phyloP scores from a whole-genome alignment of 192 early-diverging fungal species.

The Linnemannia elongata region DNA sequence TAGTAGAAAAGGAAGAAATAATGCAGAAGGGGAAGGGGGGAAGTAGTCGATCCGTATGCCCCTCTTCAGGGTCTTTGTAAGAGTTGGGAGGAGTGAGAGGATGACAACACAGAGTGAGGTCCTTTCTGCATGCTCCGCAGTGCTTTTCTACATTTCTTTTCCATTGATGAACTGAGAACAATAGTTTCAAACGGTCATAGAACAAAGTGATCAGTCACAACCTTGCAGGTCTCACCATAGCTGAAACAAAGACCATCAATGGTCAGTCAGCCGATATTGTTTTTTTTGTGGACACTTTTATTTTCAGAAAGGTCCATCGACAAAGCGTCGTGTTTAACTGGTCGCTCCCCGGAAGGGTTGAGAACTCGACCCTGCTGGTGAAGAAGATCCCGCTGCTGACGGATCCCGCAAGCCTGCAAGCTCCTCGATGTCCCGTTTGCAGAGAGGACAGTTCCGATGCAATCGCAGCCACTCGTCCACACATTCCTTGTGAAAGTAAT shows the following conservation, averaged over 20 bases:
- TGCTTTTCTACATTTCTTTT: no score
- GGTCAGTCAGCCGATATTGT: background rate
- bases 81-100: no score
- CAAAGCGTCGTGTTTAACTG: background rate
- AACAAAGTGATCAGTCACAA: background rate
- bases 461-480: slow-evolving; percentile 86
- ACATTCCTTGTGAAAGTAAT: slow-evolving; percentile 88
- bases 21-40: background rate
- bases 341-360: background rate
- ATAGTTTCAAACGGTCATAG: background rate
- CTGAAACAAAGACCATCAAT: background rate
- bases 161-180: background rate
- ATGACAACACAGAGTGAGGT: no score
- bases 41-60: no score
- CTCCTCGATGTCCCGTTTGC: slow-evolving; percentile 71
- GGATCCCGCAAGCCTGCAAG: slow-evolving; percentile 28
- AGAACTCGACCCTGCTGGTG: background rate
- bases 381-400: background rate
- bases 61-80: no score
- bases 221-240: background rate
- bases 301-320: background rate
- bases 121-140: no score
- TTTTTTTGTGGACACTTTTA: background rate
- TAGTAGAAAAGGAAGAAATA: background rate
- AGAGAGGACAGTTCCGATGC: slow-evolving; percentile 83